A percentile compares a stretch with the other conserved stretches of the same genome.
These are phyloP conservation scores for Erodium texanum DNA, from an alignment of 441 rosid genomes.

Conservation along the genomic window DNA sequence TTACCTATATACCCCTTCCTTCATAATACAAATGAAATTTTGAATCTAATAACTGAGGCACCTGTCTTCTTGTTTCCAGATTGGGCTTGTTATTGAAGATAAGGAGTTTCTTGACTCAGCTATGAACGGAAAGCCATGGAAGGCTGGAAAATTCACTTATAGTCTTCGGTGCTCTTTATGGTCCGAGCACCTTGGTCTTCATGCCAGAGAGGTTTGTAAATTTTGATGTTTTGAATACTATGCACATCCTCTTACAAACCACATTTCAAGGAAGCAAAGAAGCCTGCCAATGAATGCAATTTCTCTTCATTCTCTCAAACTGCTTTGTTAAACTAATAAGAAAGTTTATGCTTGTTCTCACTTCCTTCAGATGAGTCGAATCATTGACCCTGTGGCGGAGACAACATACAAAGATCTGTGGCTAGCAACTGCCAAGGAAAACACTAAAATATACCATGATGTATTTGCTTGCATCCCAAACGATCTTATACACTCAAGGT, in stretches of 20 bases:
- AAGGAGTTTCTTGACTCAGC: constrained; percentile 66
- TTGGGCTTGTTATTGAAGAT: constrained; percentile 84
- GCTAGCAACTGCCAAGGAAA: constrained; percentile 83
- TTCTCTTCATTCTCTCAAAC: not conserved
- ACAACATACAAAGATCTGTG: constrained; percentile 81
- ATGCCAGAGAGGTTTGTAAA: constrained; percentile 55
- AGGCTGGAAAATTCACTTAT: constrained; percentile 75
- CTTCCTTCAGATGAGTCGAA: constrained; percentile 44
- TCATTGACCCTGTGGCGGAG: constrained; percentile 73
- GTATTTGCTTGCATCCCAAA: constrained; percentile 88
- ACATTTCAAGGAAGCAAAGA: not conserved
- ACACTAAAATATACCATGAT: constrained; percentile 80
- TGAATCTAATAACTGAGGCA: not conserved
- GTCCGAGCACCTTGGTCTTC: constrained; percentile 97
- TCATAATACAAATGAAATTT: not conserved
- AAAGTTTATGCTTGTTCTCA: not conserved
- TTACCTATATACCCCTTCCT: not conserved
- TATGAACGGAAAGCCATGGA: constrained; percentile 92
- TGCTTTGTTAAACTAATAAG: not conserved
- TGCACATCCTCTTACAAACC: not conserved
- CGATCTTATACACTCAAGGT: constrained; percentile 92
- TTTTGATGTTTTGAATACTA: not conserved
- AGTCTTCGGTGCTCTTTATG: constrained; percentile 90
- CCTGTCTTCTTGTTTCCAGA: constrained; percentile 37
- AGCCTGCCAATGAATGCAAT: too few relatives aligned